Evolutionary conservation across 805 yeast genomes (phyloP).

Genomic region (Metschnikowia lunata): DNA sequence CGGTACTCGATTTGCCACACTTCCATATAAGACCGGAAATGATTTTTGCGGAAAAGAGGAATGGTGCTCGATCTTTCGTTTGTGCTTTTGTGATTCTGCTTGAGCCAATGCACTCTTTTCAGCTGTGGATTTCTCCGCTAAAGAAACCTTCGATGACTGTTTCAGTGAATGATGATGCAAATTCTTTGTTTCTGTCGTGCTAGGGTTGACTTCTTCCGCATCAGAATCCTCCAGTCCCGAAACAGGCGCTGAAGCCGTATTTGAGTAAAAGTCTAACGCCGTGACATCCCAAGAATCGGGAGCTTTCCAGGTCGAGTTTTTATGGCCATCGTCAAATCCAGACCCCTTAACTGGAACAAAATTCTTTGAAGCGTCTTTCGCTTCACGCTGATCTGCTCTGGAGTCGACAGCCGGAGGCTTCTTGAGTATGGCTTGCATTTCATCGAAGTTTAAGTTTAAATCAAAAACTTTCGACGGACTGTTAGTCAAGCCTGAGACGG

Average conservation of each 20-base stretch:
- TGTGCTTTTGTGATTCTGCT: slow-evolving; percentile 6
- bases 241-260: slow-evolving; percentile 6
- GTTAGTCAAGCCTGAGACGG: slow-evolving; percentile 13
- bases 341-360: slow-evolving; percentile 1
- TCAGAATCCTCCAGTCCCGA: slow-evolving; percentile 14
- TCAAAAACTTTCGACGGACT: slow-evolving; percentile 23
- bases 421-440: slow-evolving; percentile 50
- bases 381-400: background rate
- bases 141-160: slow-evolving; percentile 3
- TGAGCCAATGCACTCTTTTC: background rate
- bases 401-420: slow-evolving; percentile 11
- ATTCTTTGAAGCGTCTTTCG: slow-evolving; percentile 3
- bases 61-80: slow-evolving; percentile 6
- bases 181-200: background rate
- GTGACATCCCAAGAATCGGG: slow-evolving; percentile 50
- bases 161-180: background rate
- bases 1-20: slow-evolving; percentile 4
- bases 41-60: slow-evolving; percentile 11
- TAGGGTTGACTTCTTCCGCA: background rate
- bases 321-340: slow-evolving; percentile 10
- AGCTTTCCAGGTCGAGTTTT: slow-evolving; percentile 35
- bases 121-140: background rate
- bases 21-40: slow-evolving; percentile 35
- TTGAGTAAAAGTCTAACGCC: slow-evolving; percentile 10
- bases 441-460: slow-evolving; percentile 45